Evolutionary conservation across 805 yeast genomes (phyloP).

Genomic region (Sugiyamaella smithiae): DNA sequence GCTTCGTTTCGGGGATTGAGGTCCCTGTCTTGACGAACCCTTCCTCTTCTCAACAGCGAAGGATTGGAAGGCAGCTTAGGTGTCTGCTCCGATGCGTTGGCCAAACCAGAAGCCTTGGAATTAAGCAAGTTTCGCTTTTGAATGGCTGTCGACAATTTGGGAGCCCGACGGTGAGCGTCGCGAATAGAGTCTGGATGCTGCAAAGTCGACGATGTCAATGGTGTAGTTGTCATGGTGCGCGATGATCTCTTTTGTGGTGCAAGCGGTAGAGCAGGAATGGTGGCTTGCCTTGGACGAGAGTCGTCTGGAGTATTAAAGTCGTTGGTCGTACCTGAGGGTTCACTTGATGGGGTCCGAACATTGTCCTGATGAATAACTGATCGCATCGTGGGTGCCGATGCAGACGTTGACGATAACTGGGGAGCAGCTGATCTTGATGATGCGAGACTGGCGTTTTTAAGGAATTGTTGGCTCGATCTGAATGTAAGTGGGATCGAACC

Average conservation of each 20-base stretch:
- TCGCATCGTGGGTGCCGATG: conserved; percentile 13
- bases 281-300: background rate
- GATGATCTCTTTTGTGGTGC: conserved; percentile 27
- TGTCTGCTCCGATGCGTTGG: background rate
- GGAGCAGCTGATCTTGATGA: background rate
- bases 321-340: conserved; percentile 18
- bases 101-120: background rate
- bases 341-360: conserved; percentile 12
- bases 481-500: conserved; percentile 12
- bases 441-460: background rate
- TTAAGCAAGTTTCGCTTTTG: conserved; percentile 1
- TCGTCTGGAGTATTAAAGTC: conserved; percentile 3
- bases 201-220: background rate
- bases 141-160: background rate
- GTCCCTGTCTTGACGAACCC: conserved; percentile 1
- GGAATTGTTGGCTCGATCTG: conserved; percentile 20
- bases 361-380: background rate
- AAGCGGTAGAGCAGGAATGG: conserved; percentile 16
- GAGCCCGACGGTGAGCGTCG: background rate
- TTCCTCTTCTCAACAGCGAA: background rate
- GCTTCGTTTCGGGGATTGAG: conserved; percentile 12
- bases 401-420: background rate
- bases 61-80: background rate
- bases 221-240: conserved; percentile 8
- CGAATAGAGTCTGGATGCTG: background rate